Percentiles rank a stretch among this genome's conserved stretches.
Evolutionary conservation across 192 early-diverging fungal species (phyloP).

Genomic region (Kickxella alabastrina): DNA sequence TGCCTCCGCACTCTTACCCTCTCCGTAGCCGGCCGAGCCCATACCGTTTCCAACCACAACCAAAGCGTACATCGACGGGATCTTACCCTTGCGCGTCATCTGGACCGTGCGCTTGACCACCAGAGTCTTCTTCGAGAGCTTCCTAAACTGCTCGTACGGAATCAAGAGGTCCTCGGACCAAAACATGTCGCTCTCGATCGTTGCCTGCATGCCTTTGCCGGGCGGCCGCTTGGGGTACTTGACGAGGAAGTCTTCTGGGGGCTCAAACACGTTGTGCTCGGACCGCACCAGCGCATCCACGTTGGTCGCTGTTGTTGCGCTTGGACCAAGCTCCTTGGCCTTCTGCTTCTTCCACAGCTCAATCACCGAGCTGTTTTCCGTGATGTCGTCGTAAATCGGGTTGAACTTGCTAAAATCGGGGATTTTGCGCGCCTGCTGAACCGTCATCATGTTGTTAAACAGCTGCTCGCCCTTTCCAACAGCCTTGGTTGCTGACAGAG

Average conservation of each 20-base stretch:
- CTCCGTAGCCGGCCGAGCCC: conserved; percentile 89
- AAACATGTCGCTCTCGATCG: conserved; percentile 28
- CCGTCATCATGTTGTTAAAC: neutral
- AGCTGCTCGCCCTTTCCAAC: neutral
- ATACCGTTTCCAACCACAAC: conserved; percentile 94
- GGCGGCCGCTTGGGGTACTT: conserved; percentile 19
- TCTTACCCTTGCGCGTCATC: conserved; percentile 76
- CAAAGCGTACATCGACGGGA: conserved; percentile 78
- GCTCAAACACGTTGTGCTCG: conserved; percentile 32
- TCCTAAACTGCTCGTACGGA: conserved; percentile 51
- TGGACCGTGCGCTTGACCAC: conserved; percentile 72
- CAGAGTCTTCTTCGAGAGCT: conserved; percentile 66
- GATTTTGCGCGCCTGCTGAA: conserved; percentile 6
- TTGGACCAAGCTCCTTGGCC: conserved; percentile 22
- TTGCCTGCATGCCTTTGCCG: conserved; percentile 4
- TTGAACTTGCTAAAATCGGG: conserved; percentile 35
- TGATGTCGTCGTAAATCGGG: conserved; percentile 41
- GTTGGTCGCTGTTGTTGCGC: conserved; percentile 4
- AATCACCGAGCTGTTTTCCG: conserved; percentile 42
- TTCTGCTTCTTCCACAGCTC: conserved; percentile 49
- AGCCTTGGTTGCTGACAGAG: neutral
- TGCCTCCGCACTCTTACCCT: conserved; percentile 80
- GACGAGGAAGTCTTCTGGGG: conserved; percentile 6
- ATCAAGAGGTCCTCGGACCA: conserved; percentile 54
- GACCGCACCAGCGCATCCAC: conserved; percentile 16